Conservation (phyloP, 1,139 yeast species). For the Arxiozyma slooffiae region DNA sequence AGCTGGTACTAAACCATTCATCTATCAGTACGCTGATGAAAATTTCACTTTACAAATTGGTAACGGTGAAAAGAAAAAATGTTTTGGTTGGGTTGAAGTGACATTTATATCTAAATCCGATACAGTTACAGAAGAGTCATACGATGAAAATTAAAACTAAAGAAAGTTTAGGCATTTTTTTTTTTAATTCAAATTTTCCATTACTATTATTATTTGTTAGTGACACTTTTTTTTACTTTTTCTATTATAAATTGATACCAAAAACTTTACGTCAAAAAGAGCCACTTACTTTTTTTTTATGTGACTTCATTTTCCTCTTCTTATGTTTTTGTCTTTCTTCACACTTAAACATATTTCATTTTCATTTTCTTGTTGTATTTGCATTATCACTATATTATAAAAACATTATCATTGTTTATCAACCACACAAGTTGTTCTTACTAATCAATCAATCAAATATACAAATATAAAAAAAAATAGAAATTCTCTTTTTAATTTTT, state of each 20-base stretch:
- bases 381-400: not conserved
- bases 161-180: too few relatives aligned
- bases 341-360: not conserved
- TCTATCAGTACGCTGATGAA: slow-evolving; percentile 64
- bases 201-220: too few relatives aligned
- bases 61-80: slow-evolving; percentile 36
- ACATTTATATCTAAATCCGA: slow-evolving; percentile 53
- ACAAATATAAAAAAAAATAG: not conserved
- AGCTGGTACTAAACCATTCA: slow-evolving; percentile 90
- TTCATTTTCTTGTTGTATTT: too few relatives aligned
- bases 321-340: not conserved
- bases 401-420: too few relatives aligned
- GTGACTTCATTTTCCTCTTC: not conserved
- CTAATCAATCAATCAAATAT: not conserved
- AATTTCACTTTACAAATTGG: slow-evolving; percentile 33
- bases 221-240: not conserved
- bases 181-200: not conserved
- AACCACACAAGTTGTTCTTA: not conserved
- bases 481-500: not conserved
- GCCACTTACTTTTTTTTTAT: not conserved
- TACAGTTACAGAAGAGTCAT: slow-evolving; percentile 22
- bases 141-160: slow-evolving; percentile 15
- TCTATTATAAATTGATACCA: not conserved
- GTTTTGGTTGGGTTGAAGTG: slow-evolving; percentile 72
- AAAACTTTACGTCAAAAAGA: too few relatives aligned